These are phyloP conservation scores for Lanmaoa rubissima DNA, from an alignment of 768 basidiomycete genomes.

Conservation along the genomic window DNA sequence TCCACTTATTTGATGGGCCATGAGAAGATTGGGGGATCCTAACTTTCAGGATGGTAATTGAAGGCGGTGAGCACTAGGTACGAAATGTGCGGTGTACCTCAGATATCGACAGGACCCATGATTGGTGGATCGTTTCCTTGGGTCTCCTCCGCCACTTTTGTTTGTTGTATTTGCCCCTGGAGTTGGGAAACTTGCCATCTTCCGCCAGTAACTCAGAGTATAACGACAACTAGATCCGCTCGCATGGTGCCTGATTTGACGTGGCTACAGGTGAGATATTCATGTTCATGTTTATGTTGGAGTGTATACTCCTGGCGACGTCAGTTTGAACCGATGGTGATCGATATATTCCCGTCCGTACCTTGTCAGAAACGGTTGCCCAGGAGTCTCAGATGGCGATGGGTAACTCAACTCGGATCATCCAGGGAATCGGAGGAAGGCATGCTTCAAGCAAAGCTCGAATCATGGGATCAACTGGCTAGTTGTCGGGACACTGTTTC, in stretches of 20 bases:
- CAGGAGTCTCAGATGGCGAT: background rate
- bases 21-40: background rate
- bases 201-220: background rate
- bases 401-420: background rate
- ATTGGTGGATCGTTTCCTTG: background rate
- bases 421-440: too few species aligned
- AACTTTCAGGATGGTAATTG: background rate
- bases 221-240: background rate
- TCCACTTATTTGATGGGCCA: background rate
- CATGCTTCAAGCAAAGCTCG: too few species aligned
- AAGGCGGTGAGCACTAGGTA: background rate
- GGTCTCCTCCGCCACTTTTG: background rate
- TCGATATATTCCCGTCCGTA: background rate
- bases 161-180: background rate
- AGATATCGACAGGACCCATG: background rate
- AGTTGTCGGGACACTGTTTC: too few species aligned
- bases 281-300: background rate
- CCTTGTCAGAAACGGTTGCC: background rate
- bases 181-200: background rate
- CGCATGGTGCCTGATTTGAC: background rate
- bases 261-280: background rate
- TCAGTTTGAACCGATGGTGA: background rate
- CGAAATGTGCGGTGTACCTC: background rate
- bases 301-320: background rate
- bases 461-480: too few species aligned